phyloP scores from a whole-genome alignment of 1,284 basidiomycete genomes.

The Apiotrichum gamsii region DNA sequence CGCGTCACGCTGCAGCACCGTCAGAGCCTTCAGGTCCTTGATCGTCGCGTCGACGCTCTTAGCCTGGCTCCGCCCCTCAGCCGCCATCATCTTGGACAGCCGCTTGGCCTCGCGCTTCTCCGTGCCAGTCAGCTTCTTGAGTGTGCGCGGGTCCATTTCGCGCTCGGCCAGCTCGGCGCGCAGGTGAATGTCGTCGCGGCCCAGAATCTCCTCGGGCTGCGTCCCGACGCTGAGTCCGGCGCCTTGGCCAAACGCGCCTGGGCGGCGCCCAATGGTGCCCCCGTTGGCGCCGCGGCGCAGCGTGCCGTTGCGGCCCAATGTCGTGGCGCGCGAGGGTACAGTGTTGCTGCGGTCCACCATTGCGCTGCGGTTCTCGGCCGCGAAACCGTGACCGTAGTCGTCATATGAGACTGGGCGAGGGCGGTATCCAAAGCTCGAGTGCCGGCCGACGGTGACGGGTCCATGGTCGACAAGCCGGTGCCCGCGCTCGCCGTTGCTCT shows the following conservation, averaged over 20 bases:
- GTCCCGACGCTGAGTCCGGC: slow-evolving; percentile 42
- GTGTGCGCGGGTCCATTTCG: slow-evolving; percentile 30
- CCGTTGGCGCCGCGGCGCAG: slow-evolving; percentile 36
- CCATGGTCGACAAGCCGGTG: slow-evolving; percentile 11
- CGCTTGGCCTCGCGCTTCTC: slow-evolving; percentile 46
- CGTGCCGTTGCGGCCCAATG: slow-evolving; percentile 32
- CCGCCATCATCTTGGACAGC: slow-evolving; percentile 46
- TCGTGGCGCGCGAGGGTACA: slow-evolving; percentile 14
- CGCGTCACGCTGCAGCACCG: slow-evolving; percentile 44
- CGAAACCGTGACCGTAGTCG: slow-evolving; percentile 16
- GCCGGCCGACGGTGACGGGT: slow-evolving; percentile 4
- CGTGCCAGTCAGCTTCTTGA: slow-evolving; percentile 35
- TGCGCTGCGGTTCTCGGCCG: slow-evolving; percentile 13
- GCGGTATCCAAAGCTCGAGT: slow-evolving; percentile 30
- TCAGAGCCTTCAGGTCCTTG: slow-evolving; percentile 46
- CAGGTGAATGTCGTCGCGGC: slow-evolving; percentile 44
- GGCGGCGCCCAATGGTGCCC: slow-evolving; percentile 36
- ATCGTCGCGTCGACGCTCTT: slow-evolving; percentile 39
- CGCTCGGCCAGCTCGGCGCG: slow-evolving; percentile 41
- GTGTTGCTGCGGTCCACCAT: slow-evolving; percentile 26
- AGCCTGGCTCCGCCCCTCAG: slow-evolving; percentile 44
- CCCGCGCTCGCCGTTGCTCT: slow-evolving; percentile 16
- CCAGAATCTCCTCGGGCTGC: slow-evolving; percentile 43
- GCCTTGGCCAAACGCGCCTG: slow-evolving; percentile 42
- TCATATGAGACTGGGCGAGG: slow-evolving; percentile 32